A percentile compares a stretch with the other conserved stretches of the same genome.
Evolutionary conservation across 2,329 filamentous ascomycete species (phyloP).

Genomic region (Paracorniculantispora psalliotae): DNA sequence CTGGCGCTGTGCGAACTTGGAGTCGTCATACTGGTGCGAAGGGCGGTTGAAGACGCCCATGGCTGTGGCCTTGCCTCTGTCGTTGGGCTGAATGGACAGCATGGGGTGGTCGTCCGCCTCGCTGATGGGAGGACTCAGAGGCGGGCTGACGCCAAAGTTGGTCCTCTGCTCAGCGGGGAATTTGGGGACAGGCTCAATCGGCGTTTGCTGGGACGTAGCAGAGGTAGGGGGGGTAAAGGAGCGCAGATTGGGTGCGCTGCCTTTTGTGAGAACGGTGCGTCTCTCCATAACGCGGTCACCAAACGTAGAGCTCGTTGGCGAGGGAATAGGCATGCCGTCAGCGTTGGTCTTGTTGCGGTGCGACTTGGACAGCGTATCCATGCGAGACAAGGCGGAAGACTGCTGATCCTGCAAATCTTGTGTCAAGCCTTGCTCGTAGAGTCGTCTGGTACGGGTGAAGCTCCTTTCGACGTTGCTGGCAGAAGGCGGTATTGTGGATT

Average conservation of each 20-base stretch:
- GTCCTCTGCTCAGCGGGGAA: constrained; percentile 30
- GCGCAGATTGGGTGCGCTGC: constrained; percentile 65
- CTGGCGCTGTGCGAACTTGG: constrained; percentile 77
- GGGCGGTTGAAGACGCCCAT: constrained; percentile 63
- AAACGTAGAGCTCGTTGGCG: constrained; percentile 40
- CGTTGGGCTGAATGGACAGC: constrained; percentile 66
- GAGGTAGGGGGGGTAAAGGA: constrained; percentile 46
- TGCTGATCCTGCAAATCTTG: constrained; percentile 80
- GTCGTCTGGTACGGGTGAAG: constrained; percentile 63
- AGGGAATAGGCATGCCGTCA: constrained; percentile 41
- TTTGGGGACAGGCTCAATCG: constrained; percentile 32
- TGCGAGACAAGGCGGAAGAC: constrained; percentile 66
- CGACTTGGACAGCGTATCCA: constrained; percentile 72
- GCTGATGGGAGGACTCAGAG: constrained; percentile 55
- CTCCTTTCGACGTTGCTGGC: constrained; percentile 52
- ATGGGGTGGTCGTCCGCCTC: constrained; percentile 63
- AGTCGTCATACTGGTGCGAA: constrained; percentile 72
- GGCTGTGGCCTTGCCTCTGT: constrained; percentile 77
- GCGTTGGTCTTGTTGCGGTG: constrained; percentile 45
- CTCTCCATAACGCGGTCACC: constrained; percentile 43
- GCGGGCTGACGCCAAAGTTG: constrained; percentile 30
- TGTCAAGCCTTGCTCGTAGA: constrained; percentile 79
- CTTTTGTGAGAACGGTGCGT: constrained; percentile 45
- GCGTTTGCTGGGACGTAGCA: constrained; percentile 34
- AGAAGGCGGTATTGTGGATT: constrained; percentile 30